Evolutionary conservation across 2,329 filamentous ascomycete genomes (phyloP), one percentile per base, ranked within the genome.

Genomic region (Nigrograna mackinnonii): DNA sequence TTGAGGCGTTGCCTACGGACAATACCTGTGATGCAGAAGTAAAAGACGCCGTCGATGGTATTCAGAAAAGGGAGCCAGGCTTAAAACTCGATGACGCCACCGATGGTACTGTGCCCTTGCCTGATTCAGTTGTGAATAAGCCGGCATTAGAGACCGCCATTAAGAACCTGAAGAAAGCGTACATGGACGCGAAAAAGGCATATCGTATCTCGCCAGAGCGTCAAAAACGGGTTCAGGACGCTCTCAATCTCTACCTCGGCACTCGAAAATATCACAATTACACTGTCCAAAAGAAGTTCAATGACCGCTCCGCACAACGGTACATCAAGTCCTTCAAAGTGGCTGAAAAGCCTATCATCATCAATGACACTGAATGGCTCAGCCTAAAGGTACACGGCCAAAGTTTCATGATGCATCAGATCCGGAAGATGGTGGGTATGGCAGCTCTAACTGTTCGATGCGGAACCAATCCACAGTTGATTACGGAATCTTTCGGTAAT

Each of bases 331-430:
- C 89, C 2, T 99, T 99, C 74, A 77, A 86, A 26, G 86, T 90
- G 24, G 63, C 57, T 44, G 87, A 90, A 3, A 58, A 66, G 16
- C 67, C 68, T 21, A 86, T 96, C 60, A 83, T 91, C 62, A 95
- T 95, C 69, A 83, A 89, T 67, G 85, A 92, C 62, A 96, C 91
- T 2, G 88, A 99, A 74, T 99, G 94, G 94, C 78, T 99, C 4
- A 94, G 87, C 32, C 78, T 97, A 54, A 96, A 95, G 67, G 91
- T 99, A 18, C 94, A 99, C 69, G 94, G 94, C 0, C 94, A 99
- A 71, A 92, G 87, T 62, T 99, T 99, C 79, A 99, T 99, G 94
- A 99, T 99, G 94, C 94, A 99, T 70, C 94, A 99, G 74, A 99
- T 99, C 69, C 86, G 94, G 61, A 99, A 97, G 73, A 97, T 99